phyloP scores from a whole-genome alignment of 164 flowering plant species.

The Tetracentron sinense region DNA sequence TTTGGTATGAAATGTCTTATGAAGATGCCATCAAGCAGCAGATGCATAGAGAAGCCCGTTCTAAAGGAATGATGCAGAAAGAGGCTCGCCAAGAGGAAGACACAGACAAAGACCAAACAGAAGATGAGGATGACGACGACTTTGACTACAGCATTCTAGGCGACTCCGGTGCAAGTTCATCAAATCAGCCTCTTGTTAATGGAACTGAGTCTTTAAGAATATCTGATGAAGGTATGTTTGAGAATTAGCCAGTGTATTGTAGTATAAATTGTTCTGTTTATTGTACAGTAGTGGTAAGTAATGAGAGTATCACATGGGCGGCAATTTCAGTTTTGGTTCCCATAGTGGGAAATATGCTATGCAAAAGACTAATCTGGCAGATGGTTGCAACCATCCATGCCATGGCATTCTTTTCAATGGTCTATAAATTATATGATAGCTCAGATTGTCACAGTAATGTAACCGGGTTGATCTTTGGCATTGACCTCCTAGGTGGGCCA shows the following conservation, averaged over 20 bases:
- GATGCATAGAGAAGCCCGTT: constrained; percentile 48
- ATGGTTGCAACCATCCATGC: too few species aligned
- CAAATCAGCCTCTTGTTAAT: constrained; percentile 59
- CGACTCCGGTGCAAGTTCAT: constrained; percentile 18
- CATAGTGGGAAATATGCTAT: too few species aligned
- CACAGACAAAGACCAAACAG: constrained; percentile 10
- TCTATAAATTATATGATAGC: too few species aligned
- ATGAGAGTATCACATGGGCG: too few species aligned
- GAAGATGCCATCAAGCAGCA: constrained; percentile 72
- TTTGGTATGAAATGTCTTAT: constrained; percentile 83
- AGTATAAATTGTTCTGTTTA: too few species aligned
- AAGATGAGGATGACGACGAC: constrained; percentile 42
- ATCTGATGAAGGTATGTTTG: constrained; percentile 67
- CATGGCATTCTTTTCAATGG: too few species aligned
- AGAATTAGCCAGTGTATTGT: constrained; percentile 39
- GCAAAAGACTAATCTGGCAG: too few species aligned
- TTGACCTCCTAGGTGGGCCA: too few species aligned
- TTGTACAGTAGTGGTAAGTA: too few species aligned
- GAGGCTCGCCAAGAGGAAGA: constrained; percentile 26
- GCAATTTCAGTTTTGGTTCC: too few species aligned
- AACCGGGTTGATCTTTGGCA: too few species aligned
- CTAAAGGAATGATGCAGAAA: constrained; percentile 16
- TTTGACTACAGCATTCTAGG: constrained; percentile 57
- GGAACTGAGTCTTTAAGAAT: constrained; percentile 67
- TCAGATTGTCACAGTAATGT: too few species aligned